Evolutionary conservation across 352 stramenopile species (phyloP), one percentile per base, ranked within the genome.

Genomic region (Phytophthora nicotianae): DNA sequence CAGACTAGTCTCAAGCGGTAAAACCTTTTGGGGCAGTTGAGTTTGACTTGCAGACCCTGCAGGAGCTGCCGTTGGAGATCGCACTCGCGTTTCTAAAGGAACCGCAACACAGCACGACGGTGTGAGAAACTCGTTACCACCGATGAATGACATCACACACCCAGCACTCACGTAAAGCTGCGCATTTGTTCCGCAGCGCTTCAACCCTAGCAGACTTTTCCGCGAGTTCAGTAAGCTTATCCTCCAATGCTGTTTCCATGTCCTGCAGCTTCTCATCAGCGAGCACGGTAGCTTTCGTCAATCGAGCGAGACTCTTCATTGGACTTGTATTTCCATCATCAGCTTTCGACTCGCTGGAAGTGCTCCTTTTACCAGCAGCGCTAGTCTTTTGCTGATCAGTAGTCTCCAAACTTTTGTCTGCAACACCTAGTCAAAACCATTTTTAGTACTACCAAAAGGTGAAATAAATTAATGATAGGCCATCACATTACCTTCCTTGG

Each of bases 181-280:
- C 45, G 33, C 43, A 60, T 50, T 53, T 68, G 1, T 23, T 57
- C 29, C 49, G 53, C 51, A 75, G 24, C 27, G 57, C 23, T 55
- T 72, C 43, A 40, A 24, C 52, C 26, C 61, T 59, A 37, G 41
- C 26, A 21, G 49, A 53, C 45, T 72, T 75, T 3, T 68, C 33
- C 3, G 52, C 35, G 17, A 72, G 41, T 46, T 75, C 62, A 46
- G 17, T 41, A 32, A 75, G 50, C 35, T 69, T 68, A 13, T 49
- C 33, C 5, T 57, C 40, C 27, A 72, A 20, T 13, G 48, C 52
- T 20, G 46, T 11, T 59, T 75, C 62, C 17, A 64, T 40, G 1
- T 26, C 29, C 14, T 58, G 57, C 5, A 72, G 24, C 35, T 66
- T 60, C 26, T 43, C 20, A 40, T 62, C 48, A 20, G 50, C 58